Conservation (phyloP, 1,284 basidiomycete genomes). For the Cutaneotrichosporon sp. region DNA sequence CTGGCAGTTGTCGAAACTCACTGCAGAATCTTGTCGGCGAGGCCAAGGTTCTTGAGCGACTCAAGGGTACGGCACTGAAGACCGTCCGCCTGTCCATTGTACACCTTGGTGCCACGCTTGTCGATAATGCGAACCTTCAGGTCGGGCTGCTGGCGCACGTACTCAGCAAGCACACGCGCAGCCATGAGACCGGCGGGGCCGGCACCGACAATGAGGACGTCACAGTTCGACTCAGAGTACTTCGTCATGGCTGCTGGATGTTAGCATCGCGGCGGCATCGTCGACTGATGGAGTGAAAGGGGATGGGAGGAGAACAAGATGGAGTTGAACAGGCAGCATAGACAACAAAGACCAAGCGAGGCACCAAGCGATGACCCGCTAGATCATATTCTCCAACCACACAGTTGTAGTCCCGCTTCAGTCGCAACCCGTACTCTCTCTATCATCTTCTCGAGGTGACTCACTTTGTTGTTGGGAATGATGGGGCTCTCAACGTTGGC, state of each 20-base stretch:
- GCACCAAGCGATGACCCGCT: too few species aligned
- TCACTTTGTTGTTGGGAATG: too few species aligned
- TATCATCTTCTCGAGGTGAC: too few species aligned
- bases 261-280: too few species aligned
- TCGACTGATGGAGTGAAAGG: neutral
- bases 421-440: too few species aligned
- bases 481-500: too few species aligned
- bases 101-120: slow-evolving; percentile 15
- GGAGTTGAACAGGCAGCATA: too few species aligned
- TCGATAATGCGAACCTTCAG: slow-evolving; percentile 18
- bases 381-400: too few species aligned
- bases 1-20: too few species aligned
- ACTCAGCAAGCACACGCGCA: slow-evolving; percentile 7
- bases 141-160: slow-evolving; percentile 10
- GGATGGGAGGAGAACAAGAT: neutral
- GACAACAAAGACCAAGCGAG: too few species aligned
- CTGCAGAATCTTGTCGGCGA: slow-evolving; percentile 9
- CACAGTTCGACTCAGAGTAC: slow-evolving; percentile 12
- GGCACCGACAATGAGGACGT: slow-evolving; percentile 21
- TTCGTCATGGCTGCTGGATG: slow-evolving; percentile 5
- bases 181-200: slow-evolving; percentile 17
- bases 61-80: slow-evolving; percentile 12
- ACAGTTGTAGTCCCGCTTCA: too few species aligned
- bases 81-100: slow-evolving; percentile 14
- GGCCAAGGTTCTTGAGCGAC: slow-evolving; percentile 11